phyloP scores from a whole-genome alignment of 352 stramenopile species.

The Pythium phragmiticola region DNA sequence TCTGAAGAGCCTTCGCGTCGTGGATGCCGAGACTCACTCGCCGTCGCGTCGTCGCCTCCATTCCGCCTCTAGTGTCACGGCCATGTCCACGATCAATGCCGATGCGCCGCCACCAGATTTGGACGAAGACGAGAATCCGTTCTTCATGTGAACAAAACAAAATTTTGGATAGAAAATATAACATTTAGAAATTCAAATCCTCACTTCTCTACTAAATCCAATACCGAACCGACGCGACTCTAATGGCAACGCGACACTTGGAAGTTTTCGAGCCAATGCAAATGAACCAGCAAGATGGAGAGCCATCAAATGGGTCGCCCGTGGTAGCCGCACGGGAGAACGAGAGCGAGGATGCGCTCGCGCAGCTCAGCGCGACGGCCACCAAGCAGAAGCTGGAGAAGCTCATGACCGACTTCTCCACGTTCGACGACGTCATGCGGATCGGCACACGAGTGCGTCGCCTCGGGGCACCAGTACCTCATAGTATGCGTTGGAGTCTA shows the following conservation, averaged over 20 bases:
- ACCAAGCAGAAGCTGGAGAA: constrained; percentile 83
- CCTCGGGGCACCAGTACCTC: not conserved
- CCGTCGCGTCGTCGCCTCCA: constrained; percentile 26
- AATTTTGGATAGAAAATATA: constrained; percentile 14
- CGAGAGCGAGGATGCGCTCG: constrained; percentile 24
- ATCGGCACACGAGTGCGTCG: constrained; percentile 66
- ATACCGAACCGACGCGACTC: constrained; percentile 22
- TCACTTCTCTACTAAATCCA: constrained; percentile 8
- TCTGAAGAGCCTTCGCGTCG: constrained; percentile 66
- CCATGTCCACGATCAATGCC: not conserved
- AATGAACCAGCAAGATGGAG: constrained; percentile 32
- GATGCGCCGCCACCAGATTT: not conserved
- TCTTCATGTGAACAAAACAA: constrained; percentile 16
- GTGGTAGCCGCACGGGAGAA: constrained; percentile 2
- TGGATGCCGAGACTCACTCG: constrained; percentile 41
- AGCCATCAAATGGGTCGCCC: constrained; percentile 4
- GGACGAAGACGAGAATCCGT: constrained; percentile 21
- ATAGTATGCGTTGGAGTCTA: no score
- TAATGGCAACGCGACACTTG: not conserved
- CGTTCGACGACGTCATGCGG: constrained; percentile 86
- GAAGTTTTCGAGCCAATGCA: not conserved
- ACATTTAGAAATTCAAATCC: constrained; percentile 4
- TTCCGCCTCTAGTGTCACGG: constrained; percentile 10
- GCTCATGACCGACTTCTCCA: constrained; percentile 84
- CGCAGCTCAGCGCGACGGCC: constrained; percentile 57